phyloP scores from a whole-genome alignment of 1,284 basidiomycete species.

The Ustilago lituana region DNA sequence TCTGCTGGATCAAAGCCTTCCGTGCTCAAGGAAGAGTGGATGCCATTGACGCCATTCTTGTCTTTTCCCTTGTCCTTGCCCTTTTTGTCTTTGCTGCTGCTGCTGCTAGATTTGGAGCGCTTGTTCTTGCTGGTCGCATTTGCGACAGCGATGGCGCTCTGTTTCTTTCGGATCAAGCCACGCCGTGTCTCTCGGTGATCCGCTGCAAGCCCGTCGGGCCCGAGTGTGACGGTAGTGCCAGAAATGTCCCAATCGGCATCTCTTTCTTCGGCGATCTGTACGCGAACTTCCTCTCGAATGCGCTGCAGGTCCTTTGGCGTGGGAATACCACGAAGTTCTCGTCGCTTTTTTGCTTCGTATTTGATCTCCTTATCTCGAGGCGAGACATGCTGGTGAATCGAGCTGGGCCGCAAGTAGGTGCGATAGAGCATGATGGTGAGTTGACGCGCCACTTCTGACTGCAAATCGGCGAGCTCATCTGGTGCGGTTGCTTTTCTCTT shows the following conservation, averaged over 20 bases:
- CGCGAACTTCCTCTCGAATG: slow-evolving; percentile 57
- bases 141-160: slow-evolving; percentile 37
- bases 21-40: slow-evolving; percentile 7
- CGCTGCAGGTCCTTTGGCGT: slow-evolving; percentile 67
- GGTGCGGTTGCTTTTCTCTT: slow-evolving; percentile 40
- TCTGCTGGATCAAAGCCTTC: slow-evolving; percentile 41
- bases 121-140: slow-evolving; percentile 39
- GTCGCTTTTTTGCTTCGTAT: slow-evolving; percentile 53
- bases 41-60: slow-evolving; percentile 33
- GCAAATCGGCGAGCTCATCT: slow-evolving; percentile 10
- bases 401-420: slow-evolving; percentile 58
- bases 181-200: slow-evolving; percentile 40
- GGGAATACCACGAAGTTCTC: slow-evolving; percentile 64
- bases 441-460: slow-evolving; percentile 19
- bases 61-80: slow-evolving; percentile 26
- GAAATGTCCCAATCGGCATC: slow-evolving; percentile 58
- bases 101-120: slow-evolving; percentile 21
- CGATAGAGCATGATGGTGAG: slow-evolving; percentile 48
- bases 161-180: slow-evolving; percentile 46
- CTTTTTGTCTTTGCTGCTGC: slow-evolving; percentile 39
- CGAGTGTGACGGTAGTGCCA: slow-evolving; percentile 16
- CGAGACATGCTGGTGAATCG: slow-evolving; percentile 67
- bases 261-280: slow-evolving; percentile 66
- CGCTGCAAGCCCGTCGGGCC: slow-evolving; percentile 28
- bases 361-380: slow-evolving; percentile 64